A percentile compares a stretch with the other conserved stretches of the same genome.
Conservation (phyloP, 805 yeast species). For the Diddensiella caesifluorescens region DNA sequence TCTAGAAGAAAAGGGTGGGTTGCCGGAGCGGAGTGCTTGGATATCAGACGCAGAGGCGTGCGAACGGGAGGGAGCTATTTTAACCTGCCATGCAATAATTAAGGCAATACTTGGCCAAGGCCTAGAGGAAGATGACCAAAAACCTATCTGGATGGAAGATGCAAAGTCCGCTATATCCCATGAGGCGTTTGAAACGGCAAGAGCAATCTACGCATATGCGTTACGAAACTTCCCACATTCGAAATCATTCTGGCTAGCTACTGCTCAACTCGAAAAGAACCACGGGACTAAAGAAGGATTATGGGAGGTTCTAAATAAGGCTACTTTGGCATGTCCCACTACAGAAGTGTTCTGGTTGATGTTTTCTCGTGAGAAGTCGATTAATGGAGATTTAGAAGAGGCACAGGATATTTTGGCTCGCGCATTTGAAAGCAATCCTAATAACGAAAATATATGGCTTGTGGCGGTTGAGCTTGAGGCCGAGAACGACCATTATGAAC, state of each 20-base stretch:
- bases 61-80: constrained; percentile 41
- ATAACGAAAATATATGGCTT: constrained; percentile 56
- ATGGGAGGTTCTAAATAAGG: constrained; percentile 46
- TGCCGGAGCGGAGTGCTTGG: constrained; percentile 45
- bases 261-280: constrained; percentile 27
- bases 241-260: constrained; percentile 24
- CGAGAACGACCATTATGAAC: constrained; percentile 34
- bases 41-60: constrained; percentile 48
- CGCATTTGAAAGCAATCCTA: constrained; percentile 42
- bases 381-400: constrained; percentile 40
- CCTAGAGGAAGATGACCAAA: constrained; percentile 27
- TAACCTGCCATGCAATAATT: constrained; percentile 53
- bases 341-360: constrained; percentile 52
- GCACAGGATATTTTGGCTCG: constrained; percentile 51
- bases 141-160: constrained; percentile 34
- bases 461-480: constrained; percentile 66
- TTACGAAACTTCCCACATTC: constrained; percentile 45
- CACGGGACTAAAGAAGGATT: constrained; percentile 31
- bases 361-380: constrained; percentile 70
- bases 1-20: constrained; percentile 34
- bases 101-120: constrained; percentile 36
- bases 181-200: constrained; percentile 35
- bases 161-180: constrained; percentile 32
- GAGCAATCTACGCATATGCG: constrained; percentile 44
- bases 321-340: constrained; percentile 47